phyloP scores from a whole-genome alignment of 73 alveolate species.

The Tetrahymena elliotti region DNA sequence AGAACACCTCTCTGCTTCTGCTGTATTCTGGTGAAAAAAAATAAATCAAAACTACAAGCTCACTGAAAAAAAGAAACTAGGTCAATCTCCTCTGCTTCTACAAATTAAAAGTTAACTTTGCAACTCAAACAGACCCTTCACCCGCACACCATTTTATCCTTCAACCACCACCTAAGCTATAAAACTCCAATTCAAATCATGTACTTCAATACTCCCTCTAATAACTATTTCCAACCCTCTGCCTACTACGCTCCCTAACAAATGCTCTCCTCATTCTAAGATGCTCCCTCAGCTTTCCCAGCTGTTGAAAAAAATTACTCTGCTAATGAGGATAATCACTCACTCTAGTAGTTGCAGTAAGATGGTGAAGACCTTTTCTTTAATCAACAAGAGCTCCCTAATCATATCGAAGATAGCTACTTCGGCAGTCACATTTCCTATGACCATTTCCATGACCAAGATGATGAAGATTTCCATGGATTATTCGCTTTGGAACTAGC shows the following conservation, averaged over 20 bases:
- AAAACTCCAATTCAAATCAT: background rate
- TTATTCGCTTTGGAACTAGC: background rate
- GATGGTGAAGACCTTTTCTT: constrained; percentile 1
- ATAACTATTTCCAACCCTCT: background rate
- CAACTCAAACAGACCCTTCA: background rate
- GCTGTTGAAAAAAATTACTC: background rate
- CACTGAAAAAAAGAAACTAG: background rate
- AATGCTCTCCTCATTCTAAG: background rate
- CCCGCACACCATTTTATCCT: background rate
- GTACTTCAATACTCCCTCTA: background rate
- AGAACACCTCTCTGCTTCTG: constrained; percentile 1
- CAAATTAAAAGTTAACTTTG: background rate
- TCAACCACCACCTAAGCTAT: background rate
- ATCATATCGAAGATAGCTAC: background rate
- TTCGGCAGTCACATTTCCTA: background rate
- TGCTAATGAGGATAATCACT: background rate
- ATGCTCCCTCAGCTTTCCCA: background rate
- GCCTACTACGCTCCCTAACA: background rate
- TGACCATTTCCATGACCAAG: background rate
- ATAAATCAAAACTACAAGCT: background rate
- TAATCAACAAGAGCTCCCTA: background rate
- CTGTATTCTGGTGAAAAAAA: background rate
- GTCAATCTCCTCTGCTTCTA: constrained; percentile 2
- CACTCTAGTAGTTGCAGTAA: background rate
- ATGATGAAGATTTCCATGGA: background rate